Evolutionary conservation across 2,329 filamentous ascomycete genomes (phyloP), one percentile per base, ranked within the genome.

Genomic region (Parastagonospora nodorum): DNA sequence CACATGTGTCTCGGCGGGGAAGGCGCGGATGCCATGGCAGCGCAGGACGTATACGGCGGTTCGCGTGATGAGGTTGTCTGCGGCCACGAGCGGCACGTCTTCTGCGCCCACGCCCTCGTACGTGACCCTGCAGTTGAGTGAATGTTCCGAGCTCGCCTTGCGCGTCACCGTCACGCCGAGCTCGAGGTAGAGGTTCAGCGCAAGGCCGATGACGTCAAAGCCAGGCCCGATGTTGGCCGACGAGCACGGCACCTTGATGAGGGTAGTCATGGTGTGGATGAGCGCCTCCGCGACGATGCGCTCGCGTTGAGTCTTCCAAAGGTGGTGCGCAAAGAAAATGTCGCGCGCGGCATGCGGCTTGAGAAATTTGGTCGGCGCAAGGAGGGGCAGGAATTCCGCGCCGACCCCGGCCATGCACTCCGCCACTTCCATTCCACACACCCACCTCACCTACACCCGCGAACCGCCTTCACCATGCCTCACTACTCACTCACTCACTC

Each of bases 151-250:
- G 7, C 84, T 86, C 37, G 77, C 68, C 45, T 73, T 75, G 44
- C 69, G 64, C 51, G 84, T 80, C 68, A 95, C 82, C 57, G 87
- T 90, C 73, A 97, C 89, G 58, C 87, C 83, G 49, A 97, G 81
- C 78, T 97, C 92, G 59, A 99, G 88, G 78, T 93, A 96, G 74
- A 97, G 87, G 60, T 92, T 96, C 62, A 99, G 83, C 8, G 93
- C 93, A 55, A 99, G 87, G 63, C 94, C 91, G 73, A 97, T 96
- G 66, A 97, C 93, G 80, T 99, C 93, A 81, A 97, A 99, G 51
- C 93, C 93, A 42, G 93, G 93, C 63, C 81, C 93, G 71, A 97
- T 97, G 80, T 97, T 97, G 78, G 93, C 93, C 55, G 92, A 97
- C 53, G 93, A 97, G 79, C 90, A 95, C 60, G 93, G 93, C 55